Base-by-base conservation (phyloP, 805 yeast genomes). In the Candida insectalens region DNA sequence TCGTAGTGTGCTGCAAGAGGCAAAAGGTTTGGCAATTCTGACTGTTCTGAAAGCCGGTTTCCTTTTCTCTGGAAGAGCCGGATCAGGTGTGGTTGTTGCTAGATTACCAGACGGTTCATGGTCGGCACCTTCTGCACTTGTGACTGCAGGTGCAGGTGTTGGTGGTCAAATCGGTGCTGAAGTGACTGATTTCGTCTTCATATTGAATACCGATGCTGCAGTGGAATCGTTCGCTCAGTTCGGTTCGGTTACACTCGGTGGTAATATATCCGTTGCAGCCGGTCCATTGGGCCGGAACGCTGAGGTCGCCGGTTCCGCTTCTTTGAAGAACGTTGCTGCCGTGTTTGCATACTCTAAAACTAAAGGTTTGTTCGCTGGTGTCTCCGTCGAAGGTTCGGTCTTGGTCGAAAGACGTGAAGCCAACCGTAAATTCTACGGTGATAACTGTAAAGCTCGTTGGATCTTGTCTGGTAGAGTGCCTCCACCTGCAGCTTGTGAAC, bases 161-260 rank as follows among this genome's bases (percentile, higher is more conserved):
- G 98, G 98, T 39, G 98, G 98, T 29, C 94, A 87, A 63, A 74
- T 92, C 43, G 98, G 98, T 27, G 88, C 95, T 6, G 98, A 89
- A 55, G 64, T 89, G 49, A 89, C 98, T 2, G 97, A 89, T 62
- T 89, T 89, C 52, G 96, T 89, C 19, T 89, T 89, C 55, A 88
- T 92, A 39, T 69, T 89, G 44, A 89, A 92, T 62, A 74, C 83
- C 10, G 68, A 73, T 33, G 74, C 87, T 2, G 97, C 98, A 3
- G 98, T 89, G 30, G 84, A 82, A 41, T 77, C 96, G 8, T 89
- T 89, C 60, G 85, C 96, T 10, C 95, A 87, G 55, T 73, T 80
- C 43, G 98, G 98, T 4, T 83, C 96, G 13, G 76, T 89, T 39
- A 92, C 97, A 2, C 67, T 89, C 32, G 98, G 98, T 48, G 95